Evolutionary conservation across 1,139 yeast species (phyloP).

Genomic region (Yamadazyma sp.): DNA sequence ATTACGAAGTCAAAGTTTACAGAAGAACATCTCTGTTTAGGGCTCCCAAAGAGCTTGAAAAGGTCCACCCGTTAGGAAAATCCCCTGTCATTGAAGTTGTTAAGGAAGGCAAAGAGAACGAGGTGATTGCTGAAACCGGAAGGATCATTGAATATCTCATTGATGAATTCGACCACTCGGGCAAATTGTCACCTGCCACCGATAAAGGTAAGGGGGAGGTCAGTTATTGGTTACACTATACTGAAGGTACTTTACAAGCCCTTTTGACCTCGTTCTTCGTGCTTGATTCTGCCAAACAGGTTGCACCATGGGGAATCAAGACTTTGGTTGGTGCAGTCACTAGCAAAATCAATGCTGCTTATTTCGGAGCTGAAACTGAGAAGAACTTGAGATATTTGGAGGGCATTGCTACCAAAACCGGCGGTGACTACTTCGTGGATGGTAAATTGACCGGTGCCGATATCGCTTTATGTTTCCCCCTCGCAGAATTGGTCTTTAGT

Average conservation of each 20-base stretch:
- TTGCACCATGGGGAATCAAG: slow-evolving; percentile 29
- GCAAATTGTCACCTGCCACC: slow-evolving; percentile 26
- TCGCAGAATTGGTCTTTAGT: slow-evolving; percentile 22
- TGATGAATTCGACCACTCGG: slow-evolving; percentile 27
- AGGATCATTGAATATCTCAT: slow-evolving; percentile 34
- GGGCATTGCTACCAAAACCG: slow-evolving; percentile 26
- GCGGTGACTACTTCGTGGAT: slow-evolving; percentile 36
- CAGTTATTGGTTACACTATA: slow-evolving; percentile 37
- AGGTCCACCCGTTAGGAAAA: slow-evolving; percentile 42
- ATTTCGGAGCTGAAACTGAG: slow-evolving; percentile 27
- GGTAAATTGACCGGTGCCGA: slow-evolving; percentile 40
- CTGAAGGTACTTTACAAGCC: slow-evolving; percentile 43
- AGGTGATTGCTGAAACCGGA: slow-evolving; percentile 39
- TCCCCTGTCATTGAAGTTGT: slow-evolving; percentile 41
- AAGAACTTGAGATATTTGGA: slow-evolving; percentile 33
- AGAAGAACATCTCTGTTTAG: slow-evolving; percentile 27
- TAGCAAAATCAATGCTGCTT: slow-evolving; percentile 26
- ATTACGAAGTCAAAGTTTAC: slow-evolving; percentile 35
- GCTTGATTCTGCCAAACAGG: slow-evolving; percentile 23
- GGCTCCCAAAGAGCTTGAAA: slow-evolving; percentile 35
- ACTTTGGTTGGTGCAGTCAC: slow-evolving; percentile 15
- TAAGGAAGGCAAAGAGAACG: slow-evolving; percentile 20
- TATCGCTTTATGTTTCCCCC: slow-evolving; percentile 36
- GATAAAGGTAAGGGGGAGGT: slow-evolving; percentile 27
- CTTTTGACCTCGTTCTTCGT: slow-evolving; percentile 34